These are phyloP conservation scores for Tuber indicum DNA, from an alignment of 495 filamentous ascomycete species.

Conservation along the genomic window DNA sequence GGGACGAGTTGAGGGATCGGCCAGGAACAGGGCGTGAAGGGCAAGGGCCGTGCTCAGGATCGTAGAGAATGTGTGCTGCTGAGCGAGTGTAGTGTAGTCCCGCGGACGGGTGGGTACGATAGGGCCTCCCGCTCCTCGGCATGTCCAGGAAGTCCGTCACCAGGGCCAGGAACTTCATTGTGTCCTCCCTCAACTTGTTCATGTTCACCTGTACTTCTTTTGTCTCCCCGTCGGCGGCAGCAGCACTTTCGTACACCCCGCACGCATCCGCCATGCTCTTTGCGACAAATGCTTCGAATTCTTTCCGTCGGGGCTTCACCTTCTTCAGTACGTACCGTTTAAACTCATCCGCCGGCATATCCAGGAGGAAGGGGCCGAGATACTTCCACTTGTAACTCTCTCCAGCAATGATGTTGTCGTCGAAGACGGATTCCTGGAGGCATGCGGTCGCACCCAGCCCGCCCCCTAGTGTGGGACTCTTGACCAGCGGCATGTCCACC, in stretches of 20 bases:
- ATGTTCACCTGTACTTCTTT: conserved; percentile 14
- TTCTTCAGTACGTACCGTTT: conserved; percentile 55
- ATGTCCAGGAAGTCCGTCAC: conserved; percentile 36
- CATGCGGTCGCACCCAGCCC: conserved; percentile 20
- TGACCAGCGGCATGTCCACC: conserved; percentile 56
- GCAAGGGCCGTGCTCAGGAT: conserved; percentile 77
- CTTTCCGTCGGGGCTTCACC: conserved; percentile 54
- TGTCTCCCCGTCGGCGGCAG: background rate
- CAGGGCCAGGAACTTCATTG: conserved; percentile 20
- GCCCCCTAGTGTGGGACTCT: background rate
- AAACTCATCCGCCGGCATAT: conserved; percentile 68
- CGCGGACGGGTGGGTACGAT: conserved; percentile 77
- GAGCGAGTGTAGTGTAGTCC: conserved; percentile 81
- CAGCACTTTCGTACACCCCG: background rate
- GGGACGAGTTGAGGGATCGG: conserved; percentile 47
- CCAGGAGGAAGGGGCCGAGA: conserved; percentile 73
- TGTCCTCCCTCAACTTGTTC: conserved; percentile 25
- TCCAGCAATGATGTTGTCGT: conserved; percentile 44
- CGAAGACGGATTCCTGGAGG: conserved; percentile 51
- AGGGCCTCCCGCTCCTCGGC: conserved; percentile 58
- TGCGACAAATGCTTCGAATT: conserved; percentile 59
- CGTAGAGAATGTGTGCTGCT: conserved; percentile 62
- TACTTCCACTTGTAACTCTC: conserved; percentile 59
- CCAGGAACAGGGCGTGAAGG: conserved; percentile 58
- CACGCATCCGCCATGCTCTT: conserved; percentile 40